These are phyloP conservation scores for Scheffersomyces parashehatae DNA, from an alignment of 1,139 yeast genomes.

Conservation along the genomic window DNA sequence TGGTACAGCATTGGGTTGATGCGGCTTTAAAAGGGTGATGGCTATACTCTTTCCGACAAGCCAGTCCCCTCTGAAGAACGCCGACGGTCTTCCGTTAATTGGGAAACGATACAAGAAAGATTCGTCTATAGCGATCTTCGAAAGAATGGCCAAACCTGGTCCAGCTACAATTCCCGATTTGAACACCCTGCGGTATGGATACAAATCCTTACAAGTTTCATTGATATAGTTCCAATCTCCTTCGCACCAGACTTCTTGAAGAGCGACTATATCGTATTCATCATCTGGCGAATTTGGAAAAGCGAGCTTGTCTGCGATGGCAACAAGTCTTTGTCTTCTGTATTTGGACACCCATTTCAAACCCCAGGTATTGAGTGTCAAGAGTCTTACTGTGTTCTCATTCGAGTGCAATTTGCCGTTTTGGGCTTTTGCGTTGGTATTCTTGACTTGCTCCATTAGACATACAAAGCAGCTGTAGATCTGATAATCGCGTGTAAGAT, in stretches of 20 bases:
- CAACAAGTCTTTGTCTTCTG: conserved; percentile 63
- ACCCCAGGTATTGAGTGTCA: conserved; percentile 88
- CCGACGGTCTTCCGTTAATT: conserved; percentile 90
- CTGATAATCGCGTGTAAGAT: too few relatives aligned
- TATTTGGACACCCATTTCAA: conserved; percentile 75
- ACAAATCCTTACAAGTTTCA: conserved; percentile 41
- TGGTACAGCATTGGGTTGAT: conserved; percentile 46
- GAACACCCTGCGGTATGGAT: conserved; percentile 70
- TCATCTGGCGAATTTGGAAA: conserved; percentile 33
- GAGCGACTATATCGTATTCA: conserved; percentile 78
- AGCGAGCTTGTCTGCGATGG: conserved; percentile 70
- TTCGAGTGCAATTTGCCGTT: too few relatives aligned
- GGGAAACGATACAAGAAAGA: conserved; percentile 84
- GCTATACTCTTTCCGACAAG: conserved; percentile 91
- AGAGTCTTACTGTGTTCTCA: conserved; percentile 36
- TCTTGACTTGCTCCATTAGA: too few relatives aligned
- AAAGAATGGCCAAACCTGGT: conserved; percentile 86
- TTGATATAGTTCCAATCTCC: conserved; percentile 76
- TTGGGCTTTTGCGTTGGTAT: too few relatives aligned
- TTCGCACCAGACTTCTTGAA: conserved; percentile 92
- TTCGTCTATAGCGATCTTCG: conserved; percentile 79
- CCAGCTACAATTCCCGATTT: conserved; percentile 87
- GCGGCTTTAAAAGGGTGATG: conserved; percentile 64
- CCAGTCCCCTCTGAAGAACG: conserved; percentile 96
- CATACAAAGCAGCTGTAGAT: too few relatives aligned